Evolutionary conservation across 1,284 basidiomycete genomes (phyloP), one percentile per base, ranked within the genome.

Genomic region (Polyporus tsugae): DNA sequence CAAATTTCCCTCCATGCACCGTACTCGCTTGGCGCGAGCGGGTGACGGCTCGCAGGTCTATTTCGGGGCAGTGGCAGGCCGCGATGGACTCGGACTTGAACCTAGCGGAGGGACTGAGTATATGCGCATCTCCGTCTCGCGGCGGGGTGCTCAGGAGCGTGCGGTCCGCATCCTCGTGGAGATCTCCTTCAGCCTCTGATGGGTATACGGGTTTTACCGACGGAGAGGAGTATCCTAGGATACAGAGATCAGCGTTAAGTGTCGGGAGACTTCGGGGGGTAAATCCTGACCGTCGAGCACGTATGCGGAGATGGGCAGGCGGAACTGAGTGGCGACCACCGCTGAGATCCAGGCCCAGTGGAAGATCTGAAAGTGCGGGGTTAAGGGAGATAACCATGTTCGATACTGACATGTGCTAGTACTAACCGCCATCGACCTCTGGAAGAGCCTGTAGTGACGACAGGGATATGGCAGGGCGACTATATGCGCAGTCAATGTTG

Each of bases 281-380:
- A 38, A 11, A 53, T 33, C 15, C 35, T 41, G 49, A 66, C 66
- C 66, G 7, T 68, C 70, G 5, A 70, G 61, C 7, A 61, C 44
- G 22, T 70, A 70, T 4, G 44, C 33, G 7, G 70, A 64, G 52
- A 70, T 68, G 3, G 70, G 62, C 7, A 70, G 36, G 13, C 70
- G 70, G 53, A 70, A 70, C 15, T 39, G 64, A 7, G 66, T 66
- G 13, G 63, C 36, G 19, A 66, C 63, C 1, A 66, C 70, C n/a
- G 61, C 64, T 0, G 59, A 33, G 22, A 70, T 49, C 70, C 70
- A 70, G 4, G 38, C 35, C 66, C 70, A 70, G 35, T 68, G 70
- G 33, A 70, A 70, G 0, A 70, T 25, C 70, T 70, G 29, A 11
- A 13, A 6, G n/a, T 19, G 3, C n/a, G 6, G 19, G 1, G 6